phyloP scores from a whole-genome alignment of 2,329 filamentous ascomycete genomes.

The Dryadomyces sulphureus region DNA sequence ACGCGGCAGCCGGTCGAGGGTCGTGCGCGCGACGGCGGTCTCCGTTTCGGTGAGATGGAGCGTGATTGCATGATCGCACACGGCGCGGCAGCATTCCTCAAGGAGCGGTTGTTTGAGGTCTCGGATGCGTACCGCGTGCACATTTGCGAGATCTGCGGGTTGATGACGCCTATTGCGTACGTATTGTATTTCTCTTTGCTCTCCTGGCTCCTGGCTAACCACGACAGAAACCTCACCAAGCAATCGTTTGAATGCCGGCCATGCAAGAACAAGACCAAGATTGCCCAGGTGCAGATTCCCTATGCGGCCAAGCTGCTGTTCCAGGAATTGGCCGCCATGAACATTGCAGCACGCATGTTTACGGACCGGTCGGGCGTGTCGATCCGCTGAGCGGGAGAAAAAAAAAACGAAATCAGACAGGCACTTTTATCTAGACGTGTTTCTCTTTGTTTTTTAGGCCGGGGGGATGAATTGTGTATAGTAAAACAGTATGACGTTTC shows the following conservation, averaged over 20 bases:
- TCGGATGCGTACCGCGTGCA: slow-evolving; percentile 97
- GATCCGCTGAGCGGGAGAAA: slow-evolving; percentile 35
- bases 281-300: slow-evolving; percentile 93
- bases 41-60: slow-evolving; percentile 99
- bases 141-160: slow-evolving; percentile 93
- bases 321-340: slow-evolving; percentile 97
- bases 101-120: slow-evolving; percentile 93
- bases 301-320: slow-evolving; percentile 97
- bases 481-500: neutral
- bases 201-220: slow-evolving; percentile 18
- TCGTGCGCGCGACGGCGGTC: slow-evolving; percentile 92
- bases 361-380: slow-evolving; percentile 68
- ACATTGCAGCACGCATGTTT: slow-evolving; percentile 95
- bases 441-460: neutral
- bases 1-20: slow-evolving; percentile 95
- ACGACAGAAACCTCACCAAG: slow-evolving; percentile 70
- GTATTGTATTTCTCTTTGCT: neutral
- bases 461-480: neutral
- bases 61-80: slow-evolving; percentile 99
- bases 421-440: neutral
- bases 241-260: slow-evolving; percentile 92
- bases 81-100: slow-evolving; percentile 89
- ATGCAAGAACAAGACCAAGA: slow-evolving; percentile 98
- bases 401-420: neutral
- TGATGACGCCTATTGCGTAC: slow-evolving; percentile 98